Base-by-base conservation (phyloP, 2,329 filamentous ascomycete species). In the Exophiala alcalophila region DNA sequence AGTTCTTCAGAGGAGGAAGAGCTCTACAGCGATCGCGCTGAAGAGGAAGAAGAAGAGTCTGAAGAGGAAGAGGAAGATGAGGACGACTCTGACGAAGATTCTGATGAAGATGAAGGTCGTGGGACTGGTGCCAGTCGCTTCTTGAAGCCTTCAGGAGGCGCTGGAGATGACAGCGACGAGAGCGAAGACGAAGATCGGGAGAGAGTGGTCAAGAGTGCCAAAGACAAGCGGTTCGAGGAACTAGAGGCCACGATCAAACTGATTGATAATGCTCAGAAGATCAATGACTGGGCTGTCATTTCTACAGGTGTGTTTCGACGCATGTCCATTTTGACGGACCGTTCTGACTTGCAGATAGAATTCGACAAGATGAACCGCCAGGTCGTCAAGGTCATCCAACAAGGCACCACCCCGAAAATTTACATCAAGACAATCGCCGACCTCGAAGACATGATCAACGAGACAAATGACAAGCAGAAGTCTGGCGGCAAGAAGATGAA, bases 401-500 rank as follows among this genome's bases (percentile, higher is more conserved):
- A 84, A 59, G 83, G 83, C 62, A 86, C 85, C 66, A 79, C 81
- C 25, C 92, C 92, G 44, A 96, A 94, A 75, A 70, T 84, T 52
- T 98, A 96, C 71, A 83, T 98, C 69, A 90, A 92, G 73, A 83
- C 85, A 56, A 80, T 97, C 55, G 85, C 91, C 59, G 91, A 98
- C 63, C 76, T 98, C 54, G 92, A 98, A 71, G 90, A 94, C 59
- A 81, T 85, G 63, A 86, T 96, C 77, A 90, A 90, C 64, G 94
- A 98, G 74, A 83, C 90, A 16, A 79, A 94, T 54, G 81, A 89
- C 59, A 96, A 96, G 78, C 87, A 94, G 65, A 98, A 98, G 76
- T 86, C 94, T 57, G 86, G 86, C 2, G 81, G 84, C 52, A 96
- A 96, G 81, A 97, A 96, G 78, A 95, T 97, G 90, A 98, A 95